Evolutionary conservation across 257 asterid species (phyloP).

Genomic region (Solanum boliviense): DNA sequence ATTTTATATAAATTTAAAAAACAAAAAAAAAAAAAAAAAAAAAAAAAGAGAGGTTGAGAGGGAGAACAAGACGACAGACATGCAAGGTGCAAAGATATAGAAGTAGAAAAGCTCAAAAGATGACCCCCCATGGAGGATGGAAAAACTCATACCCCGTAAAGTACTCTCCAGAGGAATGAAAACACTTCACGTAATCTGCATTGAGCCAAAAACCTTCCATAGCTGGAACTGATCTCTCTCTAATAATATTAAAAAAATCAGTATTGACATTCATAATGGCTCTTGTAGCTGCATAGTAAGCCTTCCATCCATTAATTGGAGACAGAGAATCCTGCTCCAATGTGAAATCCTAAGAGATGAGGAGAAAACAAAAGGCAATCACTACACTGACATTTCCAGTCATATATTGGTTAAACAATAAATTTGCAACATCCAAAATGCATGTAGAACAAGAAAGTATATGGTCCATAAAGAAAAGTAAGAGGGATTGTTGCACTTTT

Average conservation of each 20-base stretch:
- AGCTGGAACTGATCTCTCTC: constrained; percentile 58
- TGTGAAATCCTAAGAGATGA: constrained; percentile 65
- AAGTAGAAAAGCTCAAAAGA: background rate
- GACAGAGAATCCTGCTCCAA: constrained; percentile 66
- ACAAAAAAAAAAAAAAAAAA: too few relatives aligned
- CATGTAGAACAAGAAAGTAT: background rate
- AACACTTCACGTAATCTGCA: constrained; percentile 89
- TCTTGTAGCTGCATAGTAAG: constrained; percentile 90
- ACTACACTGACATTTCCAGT: background rate
- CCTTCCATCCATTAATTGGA: constrained; percentile 93
- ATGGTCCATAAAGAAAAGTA: background rate
- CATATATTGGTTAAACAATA: background rate
- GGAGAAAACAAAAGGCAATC: background rate
- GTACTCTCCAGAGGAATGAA: constrained; percentile 74
- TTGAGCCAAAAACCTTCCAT: constrained; percentile 91
- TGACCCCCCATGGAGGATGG: background rate
- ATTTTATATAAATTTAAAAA: too few relatives aligned
- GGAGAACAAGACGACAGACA: background rate
- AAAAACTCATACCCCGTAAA: constrained; percentile 67
- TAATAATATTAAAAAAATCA: constrained; percentile 56
- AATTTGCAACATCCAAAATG: background rate
- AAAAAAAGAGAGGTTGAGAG: background rate
- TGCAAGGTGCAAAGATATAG: background rate
- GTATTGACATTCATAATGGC: constrained; percentile 61
- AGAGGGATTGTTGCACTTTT: background rate